Base-by-base conservation (phyloP, 179 eudicot genomes). In the Corrigiola litoralis region DNA sequence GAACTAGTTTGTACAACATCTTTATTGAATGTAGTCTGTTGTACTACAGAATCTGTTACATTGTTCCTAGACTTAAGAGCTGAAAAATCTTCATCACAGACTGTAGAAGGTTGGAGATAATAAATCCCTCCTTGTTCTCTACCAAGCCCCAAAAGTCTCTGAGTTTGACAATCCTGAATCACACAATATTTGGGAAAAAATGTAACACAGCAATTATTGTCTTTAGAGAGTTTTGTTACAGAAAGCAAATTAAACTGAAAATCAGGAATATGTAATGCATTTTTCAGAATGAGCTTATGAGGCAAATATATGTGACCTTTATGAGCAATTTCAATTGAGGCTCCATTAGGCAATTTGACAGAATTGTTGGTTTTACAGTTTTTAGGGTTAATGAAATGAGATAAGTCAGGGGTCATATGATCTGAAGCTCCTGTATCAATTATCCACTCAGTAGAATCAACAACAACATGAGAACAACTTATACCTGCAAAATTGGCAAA, bases 331-430 rank as follows among this genome's bases (percentile, higher is more conserved):
- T 0, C 5, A 0, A 17, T n/a, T 0, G 4, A 0, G 4, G 23
- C 16, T 0, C 68, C 68, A 13, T 36, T 64, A 1, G 58, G 58
- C 2, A 64, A n/a, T 1, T 37, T n/a, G n/a, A n/a, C n/a, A n/a
- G 23, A 5, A 64, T 38, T 5, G 17, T 62, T 10, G 18, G 17
- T 3, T 8, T 7, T 1, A 20, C 14, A 0, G n/a, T 1, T 13
- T 0, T 7, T 1, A 0, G 0, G 0, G 6, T 0, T 4, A 0
- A n/a, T 14, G 2, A 0, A 0, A 2, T 0, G 13, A 1, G 0
- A 14, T 0, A 0, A n/a, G n/a, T 1, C 0, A 0, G 24, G 20
- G 18, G 45, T 47, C 57, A 63, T 63, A 4, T 63, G 68, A 14
- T 63, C 25, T 5, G 46, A 20, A 0, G 68, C 58, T 25, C 68